Evolutionary conservation across 306 rosid genomes (phyloP), one percentile per base, ranked within the genome.

Genomic region (cucumber (Cucumis sativus)): DNA sequence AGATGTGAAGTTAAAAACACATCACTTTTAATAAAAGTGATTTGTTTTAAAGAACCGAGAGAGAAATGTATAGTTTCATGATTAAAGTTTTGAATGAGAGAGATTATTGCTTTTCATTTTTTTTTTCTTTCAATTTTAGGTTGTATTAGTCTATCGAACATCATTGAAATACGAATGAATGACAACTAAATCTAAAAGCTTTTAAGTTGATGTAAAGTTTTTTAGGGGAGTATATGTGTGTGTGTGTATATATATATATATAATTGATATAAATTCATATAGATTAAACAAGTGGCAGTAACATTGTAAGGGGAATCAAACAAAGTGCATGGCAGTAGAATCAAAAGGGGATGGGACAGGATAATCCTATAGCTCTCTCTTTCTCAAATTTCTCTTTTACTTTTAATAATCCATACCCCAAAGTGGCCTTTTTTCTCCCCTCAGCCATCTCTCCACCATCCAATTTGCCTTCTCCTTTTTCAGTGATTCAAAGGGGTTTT

Each of bases 281-380:
- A 40, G 8, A 20, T 43, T 39, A 67, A 67, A 67, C 30, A 35
- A 65, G 71, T 37, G 71, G 49, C 47, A 65, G 71, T 37, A 23
- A 49, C 76, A 71, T 71, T 25, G 76, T 49, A 25, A 14, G 60
- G 60, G 40, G 76, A 71, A 71, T 71, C 76, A 49, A 49, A 71
- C 23, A 71, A 49, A 71, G 58, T 71, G 58, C 40, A 71, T 25
- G 60, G 60, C 23, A 71, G 58, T 71, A 49, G 76, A 71, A 71
- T 71, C 60, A 51, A 71, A 70, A 71, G 76, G 57, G 35, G 60
- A 71, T 71, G 76, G 59, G 60, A 71, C 60, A 71, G 60, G 76
- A 71, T 71, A 71, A 71, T 71, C 76, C 76, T 71, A 49, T 49
- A 21, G 23, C 16, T 71, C 37, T 51, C 18, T 70, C n/a, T 37